Evolutionary conservation across 305 asterid genomes (phyloP), one percentile per base, ranked within the genome.

Genomic region (Fraxinus albicans): DNA sequence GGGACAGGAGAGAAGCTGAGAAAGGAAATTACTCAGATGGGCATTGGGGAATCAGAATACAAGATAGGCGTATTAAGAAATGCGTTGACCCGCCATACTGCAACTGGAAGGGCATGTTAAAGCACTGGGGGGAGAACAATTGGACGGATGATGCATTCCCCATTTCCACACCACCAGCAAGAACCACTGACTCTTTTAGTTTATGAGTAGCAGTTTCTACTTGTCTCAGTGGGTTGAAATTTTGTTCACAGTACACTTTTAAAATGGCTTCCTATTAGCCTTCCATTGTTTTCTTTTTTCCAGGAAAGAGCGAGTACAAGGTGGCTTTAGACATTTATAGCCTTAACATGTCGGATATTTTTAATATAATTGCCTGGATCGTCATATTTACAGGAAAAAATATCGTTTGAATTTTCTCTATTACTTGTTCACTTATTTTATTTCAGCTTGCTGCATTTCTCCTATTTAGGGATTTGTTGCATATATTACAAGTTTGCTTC

Each of bases 111-210:
- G 84, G 87, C 53, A 92, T 86, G 92, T 78, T 92, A 78, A 76
- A 73, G 84, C 97, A 93, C 17, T 93, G 97, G 97, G 97, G 97
- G 2, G 91, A 93, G 85, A 86, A 89, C 34, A 88, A 88, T 72
- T 89, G 94, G 93, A 89, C 96, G 0, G 84, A 87, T 34, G 60
- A 33, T 25, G 84, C 81, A 0, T 78, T 78, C 12, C 83, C 85
- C 2, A 76, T 72, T 60, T 86, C 93, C 5, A 79, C 92, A 27
- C 92, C 91, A 34, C 91, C 93, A 33, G 83, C 90, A 7, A 38
- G 89, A 65, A 76, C 15, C 78, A 55, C 10, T 73, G 6, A 40
- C 13, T 9, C 86, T 42, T 27, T 31, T 53, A 74, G 77, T 73
- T 86, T 84, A 35, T 88, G 84, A 85, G 44, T 73, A 34, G 77